A percentile compares a stretch with the other conserved stretches of the same genome.
phyloP scores from a whole-genome alignment of 2,329 filamentous ascomycete species.

The Cercospora sp. region DNA sequence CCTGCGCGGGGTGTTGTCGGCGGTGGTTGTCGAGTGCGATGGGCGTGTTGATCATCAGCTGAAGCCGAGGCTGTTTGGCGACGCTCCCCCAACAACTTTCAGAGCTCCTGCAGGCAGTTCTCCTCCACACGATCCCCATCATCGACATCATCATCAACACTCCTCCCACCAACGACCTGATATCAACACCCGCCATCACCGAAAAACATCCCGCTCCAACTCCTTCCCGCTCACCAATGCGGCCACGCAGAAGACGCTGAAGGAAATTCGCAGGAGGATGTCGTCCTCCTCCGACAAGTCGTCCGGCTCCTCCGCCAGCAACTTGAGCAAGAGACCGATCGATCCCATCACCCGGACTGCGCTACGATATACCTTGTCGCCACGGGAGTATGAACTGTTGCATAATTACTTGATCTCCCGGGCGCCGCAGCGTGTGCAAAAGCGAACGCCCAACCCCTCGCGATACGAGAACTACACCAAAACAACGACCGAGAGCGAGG shows the following conservation, averaged over 20 bases:
- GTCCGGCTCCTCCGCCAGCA: slow-evolving; percentile 16
- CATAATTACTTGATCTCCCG: slow-evolving; percentile 81
- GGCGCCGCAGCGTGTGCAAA: slow-evolving; percentile 59
- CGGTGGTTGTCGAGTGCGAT: slow-evolving; percentile 12
- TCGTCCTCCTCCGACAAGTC: slow-evolving; percentile 17
- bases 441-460: slow-evolving; percentile 52
- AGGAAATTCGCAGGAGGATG: slow-evolving; percentile 19
- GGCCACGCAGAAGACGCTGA: slow-evolving; percentile 12
- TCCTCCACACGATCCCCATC: slow-evolving; percentile 1
- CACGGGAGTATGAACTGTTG: slow-evolving; percentile 80
- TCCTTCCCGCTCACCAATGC: slow-evolving; percentile 1
- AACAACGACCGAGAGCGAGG: slow-evolving; percentile 33
- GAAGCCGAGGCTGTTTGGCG: slow-evolving; percentile 11
- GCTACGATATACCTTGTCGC: slow-evolving; percentile 78
- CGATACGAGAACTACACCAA: slow-evolving; percentile 52
- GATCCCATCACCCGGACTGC: slow-evolving; percentile 82
- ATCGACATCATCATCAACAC: not conserved
- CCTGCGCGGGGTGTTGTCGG: not conserved
- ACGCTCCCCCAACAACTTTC: not conserved
- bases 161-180: not conserved
- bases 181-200: not conserved
- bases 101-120: not conserved
- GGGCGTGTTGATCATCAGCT: slow-evolving; percentile 12
- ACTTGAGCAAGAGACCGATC: slow-evolving; percentile 35
- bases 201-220: not conserved